Percentiles rank a stretch among this genome's conserved stretches.
Conservation (phyloP, 192 early-diverging fungal genomes). For the Entophlyctis luteolus region DNA sequence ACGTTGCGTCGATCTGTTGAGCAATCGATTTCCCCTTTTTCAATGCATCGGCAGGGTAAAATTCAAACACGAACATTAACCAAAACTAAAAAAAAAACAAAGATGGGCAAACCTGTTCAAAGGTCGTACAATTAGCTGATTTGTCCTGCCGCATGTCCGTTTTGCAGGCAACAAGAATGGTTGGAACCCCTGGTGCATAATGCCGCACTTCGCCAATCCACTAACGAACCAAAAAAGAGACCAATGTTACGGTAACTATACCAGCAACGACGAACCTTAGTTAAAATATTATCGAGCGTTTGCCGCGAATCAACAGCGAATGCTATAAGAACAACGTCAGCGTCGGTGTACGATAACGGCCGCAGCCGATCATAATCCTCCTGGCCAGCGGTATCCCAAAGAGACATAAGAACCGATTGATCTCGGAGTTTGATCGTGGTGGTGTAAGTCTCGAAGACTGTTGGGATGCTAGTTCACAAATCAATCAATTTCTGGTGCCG, state of each 20-base stretch:
- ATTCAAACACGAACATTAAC: neutral
- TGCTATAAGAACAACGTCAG: constrained; percentile 78
- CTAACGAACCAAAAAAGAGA: neutral
- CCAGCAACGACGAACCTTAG: constrained; percentile 4
- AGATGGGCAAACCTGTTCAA: neutral
- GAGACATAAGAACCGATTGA: constrained; percentile 54
- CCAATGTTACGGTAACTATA: neutral
- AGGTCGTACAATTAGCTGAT: neutral
- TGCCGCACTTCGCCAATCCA: constrained; percentile 31
- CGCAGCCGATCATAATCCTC: constrained; percentile 88
- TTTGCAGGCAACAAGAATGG: constrained; percentile 31
- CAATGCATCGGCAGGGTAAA: neutral
- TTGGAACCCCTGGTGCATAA: constrained; percentile 22
- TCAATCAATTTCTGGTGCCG: too few species aligned
- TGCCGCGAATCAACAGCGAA: constrained; percentile 57
- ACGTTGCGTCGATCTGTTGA: constrained; percentile 77
- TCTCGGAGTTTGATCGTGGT: constrained; percentile 44
- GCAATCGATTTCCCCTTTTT: constrained; percentile 53
- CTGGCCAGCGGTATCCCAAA: constrained; percentile 91
- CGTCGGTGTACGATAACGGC: constrained; percentile 76
- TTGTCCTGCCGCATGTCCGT: constrained; percentile 23
- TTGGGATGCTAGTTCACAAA: too few species aligned
- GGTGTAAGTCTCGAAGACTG: constrained; percentile 6
- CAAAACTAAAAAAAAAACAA: neutral
- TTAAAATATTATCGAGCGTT: constrained; percentile 18